Evolutionary conservation across 2,329 filamentous ascomycete species (phyloP), one percentile per base, ranked within the genome.

Genomic region (Phyllosticta capitalensis): DNA sequence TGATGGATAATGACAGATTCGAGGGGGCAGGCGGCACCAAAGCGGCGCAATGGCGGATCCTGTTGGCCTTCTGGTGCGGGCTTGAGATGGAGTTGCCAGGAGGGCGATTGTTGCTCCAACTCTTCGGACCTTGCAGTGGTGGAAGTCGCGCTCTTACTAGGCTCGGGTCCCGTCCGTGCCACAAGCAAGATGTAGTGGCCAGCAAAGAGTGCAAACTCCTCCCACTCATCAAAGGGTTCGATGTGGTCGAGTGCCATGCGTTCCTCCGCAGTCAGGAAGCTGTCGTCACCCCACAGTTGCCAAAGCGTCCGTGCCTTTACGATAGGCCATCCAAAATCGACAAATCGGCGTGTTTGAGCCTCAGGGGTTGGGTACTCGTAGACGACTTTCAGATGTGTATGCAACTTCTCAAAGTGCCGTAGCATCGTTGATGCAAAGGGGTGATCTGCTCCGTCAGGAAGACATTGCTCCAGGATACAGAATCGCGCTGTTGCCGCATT

Each of bases 211-310:
- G 88, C 85, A 68, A 96, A 91, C 67, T 96, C 92, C 72, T 97
- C 92, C 90, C 90, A 96, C 73, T 96, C 92, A 71, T 97, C 92
- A 68, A 97, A 96, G 0, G 87, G 84, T 68, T 96, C 92, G 17
- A 91, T 73, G 0, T 75, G 68, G 65, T 96, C 87, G 14, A 96
- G 74, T 10, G 74, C 75, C 38, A 70, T 75, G 63, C 89, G 81
- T 62, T 89, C 80, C 1, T 78, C 72, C 1, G 79, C 67, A 5
- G 77, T 78, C 20, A 95, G 73, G 69, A 92, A 92, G 2, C 75
- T 68, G 14, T 83, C 76, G 64, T 88, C 83, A 10, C 81, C 83
- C 92, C 92, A 96, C 0, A 91, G 77, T 59, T 90, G 82, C 90
- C 92, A 96, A 10, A 96, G 76, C 65, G 86, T 89, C 69, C 82